Conservation (phyloP, 208 protist genomes). For the Acanthamoeba royreba region DNA sequence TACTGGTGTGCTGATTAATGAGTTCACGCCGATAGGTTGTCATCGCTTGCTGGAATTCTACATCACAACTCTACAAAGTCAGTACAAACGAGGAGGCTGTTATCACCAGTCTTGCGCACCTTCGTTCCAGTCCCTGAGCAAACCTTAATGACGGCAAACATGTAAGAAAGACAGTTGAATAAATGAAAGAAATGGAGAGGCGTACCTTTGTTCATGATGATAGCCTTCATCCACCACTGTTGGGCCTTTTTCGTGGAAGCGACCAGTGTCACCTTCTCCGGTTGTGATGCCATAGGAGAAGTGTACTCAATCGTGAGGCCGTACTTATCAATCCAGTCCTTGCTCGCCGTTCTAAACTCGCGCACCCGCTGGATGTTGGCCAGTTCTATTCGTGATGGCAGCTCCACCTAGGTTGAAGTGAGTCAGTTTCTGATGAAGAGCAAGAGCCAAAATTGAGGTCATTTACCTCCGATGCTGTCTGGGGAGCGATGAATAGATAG, state of each 20-base stretch:
- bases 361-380: neutral
- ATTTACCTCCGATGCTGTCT: neutral
- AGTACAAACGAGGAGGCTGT: too few relatives aligned
- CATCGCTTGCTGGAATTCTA: constrained; percentile 19
- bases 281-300: neutral
- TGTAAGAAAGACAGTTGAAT: neutral
- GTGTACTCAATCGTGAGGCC: neutral
- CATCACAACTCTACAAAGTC: too few relatives aligned
- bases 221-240: constrained; percentile 31
- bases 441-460: neutral
- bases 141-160: neutral
- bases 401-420: neutral
- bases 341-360: constrained; percentile 4
- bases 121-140: constrained; percentile 1
- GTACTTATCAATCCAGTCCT: neutral
- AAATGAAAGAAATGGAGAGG: neutral
- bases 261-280: constrained; percentile 28
- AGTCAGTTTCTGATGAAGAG: neutral
- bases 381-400: neutral
- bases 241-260: neutral
- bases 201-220: constrained; percentile 38
- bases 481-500: neutral
- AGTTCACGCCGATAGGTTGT: neutral
- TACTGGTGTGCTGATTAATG: neutral
- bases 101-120: too few relatives aligned